Evolutionary conservation across 768 basidiomycete species (phyloP).

Genomic region (Gloeopeniophorella convolvens): DNA sequence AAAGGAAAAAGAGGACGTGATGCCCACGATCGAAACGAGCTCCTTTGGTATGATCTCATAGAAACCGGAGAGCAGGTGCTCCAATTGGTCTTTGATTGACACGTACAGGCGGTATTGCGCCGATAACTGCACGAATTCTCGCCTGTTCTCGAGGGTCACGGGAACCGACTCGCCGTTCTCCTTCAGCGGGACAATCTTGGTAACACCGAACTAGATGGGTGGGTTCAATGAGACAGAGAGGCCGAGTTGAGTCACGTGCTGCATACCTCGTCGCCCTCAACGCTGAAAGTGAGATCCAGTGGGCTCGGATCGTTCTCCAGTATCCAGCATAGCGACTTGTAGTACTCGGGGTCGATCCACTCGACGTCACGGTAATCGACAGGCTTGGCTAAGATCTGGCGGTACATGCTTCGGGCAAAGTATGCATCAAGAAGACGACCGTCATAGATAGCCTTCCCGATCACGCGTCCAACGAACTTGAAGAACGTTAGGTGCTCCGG

Average conservation of each 20-base stretch:
- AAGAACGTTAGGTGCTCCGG: slow-evolving; percentile 96
- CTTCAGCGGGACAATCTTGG: slow-evolving; percentile 82
- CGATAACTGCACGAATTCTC: slow-evolving; percentile 92
- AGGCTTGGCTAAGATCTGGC: slow-evolving; percentile 88
- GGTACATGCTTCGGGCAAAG: slow-evolving; percentile 94
- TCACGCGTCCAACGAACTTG: slow-evolving; percentile 96
- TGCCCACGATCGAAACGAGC: slow-evolving; percentile 80
- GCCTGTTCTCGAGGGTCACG: slow-evolving; percentile 95
- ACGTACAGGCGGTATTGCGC: slow-evolving; percentile 90
- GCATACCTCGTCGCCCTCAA: slow-evolving; percentile 89
- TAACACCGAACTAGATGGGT: slow-evolving; percentile 71
- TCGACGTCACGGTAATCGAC: slow-evolving; percentile 96
- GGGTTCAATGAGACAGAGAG: slow-evolving; percentile 9
- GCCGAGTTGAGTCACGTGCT: slow-evolving; percentile 9
- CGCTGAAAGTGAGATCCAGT: slow-evolving; percentile 87
- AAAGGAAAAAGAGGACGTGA: not conserved
- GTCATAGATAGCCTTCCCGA: slow-evolving; percentile 97
- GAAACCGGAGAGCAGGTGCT: slow-evolving; percentile 83
- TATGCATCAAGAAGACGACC: slow-evolving; percentile 95
- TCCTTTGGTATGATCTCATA: slow-evolving; percentile 98
- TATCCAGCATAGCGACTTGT: slow-evolving; percentile 97
- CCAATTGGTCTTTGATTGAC: slow-evolving; percentile 94
- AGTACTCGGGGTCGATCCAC: slow-evolving; percentile 97
- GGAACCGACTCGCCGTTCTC: slow-evolving; percentile 74
- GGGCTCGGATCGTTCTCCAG: slow-evolving; percentile 88